Base-by-base conservation (phyloP, 495 filamentous ascomycete genomes). In the Friedmanniomyces simplex region DNA sequence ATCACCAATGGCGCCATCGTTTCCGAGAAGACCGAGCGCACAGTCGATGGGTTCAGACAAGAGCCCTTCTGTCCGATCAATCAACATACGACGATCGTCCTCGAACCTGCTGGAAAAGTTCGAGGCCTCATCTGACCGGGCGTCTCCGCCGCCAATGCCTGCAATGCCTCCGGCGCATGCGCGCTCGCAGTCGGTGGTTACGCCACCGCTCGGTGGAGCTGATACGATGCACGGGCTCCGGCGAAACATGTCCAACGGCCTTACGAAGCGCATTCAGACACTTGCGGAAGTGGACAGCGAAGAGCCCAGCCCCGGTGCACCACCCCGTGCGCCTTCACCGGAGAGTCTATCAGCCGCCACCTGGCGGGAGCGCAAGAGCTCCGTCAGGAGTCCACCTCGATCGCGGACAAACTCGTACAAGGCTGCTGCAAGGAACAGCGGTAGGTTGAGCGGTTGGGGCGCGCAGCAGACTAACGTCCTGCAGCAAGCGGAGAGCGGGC, bases 221-320 rank as follows among this genome's bases (percentile, higher is more conserved):
- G 61, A 66, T 43, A 57, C 63, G 1, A 48, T 76, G 34, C 62
- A 76, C 18, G 66, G 81, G 52, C 79, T 83, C 1, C 90, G 87
- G 73, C 68, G 77, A 68, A 91, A 89, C 66, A 79, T 95, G 20
- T 91, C 89, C 1, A 87, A 85, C 25, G 88, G 88, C 39, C 95
- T 96, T 63, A 91, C 88, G 8, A 86, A 87, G 67, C 83, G 90
- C 52, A 95, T 96, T 65, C 88, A 93, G 66, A 88, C 89, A 14
- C 75, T 96, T 45, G 86, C 69, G 11, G 67, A 69, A 51, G 58
- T 63, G 45, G 63, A 66, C 1, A 67, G 62, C 42, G 58, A 58
- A 46, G 64, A 71, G 41, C 57, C 57, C n/a, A 54, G 48, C 55
- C 51, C 58, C 20, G 16, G 8, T 13, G 8, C 13, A 8, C 39